These are phyloP conservation scores for Polyporus arcularius DNA, from an alignment of 768 basidiomycete genomes.

Conservation along the genomic window DNA sequence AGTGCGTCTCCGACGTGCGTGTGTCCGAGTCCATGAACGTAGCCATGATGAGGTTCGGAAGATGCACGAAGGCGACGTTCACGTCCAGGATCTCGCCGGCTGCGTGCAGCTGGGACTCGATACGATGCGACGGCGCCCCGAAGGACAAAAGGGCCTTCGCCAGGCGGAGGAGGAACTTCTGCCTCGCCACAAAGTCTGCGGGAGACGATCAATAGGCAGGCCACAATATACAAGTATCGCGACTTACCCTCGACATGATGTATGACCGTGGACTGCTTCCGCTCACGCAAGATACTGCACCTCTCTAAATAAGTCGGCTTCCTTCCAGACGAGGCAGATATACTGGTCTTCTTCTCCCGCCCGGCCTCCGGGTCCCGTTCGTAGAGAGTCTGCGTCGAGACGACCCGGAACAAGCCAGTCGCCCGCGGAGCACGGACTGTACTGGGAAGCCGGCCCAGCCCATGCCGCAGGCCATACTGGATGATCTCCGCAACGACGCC, in stretches of 20 bases:
- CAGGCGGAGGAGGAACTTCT: slow-evolving; percentile 80
- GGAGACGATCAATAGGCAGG: neutral
- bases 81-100: slow-evolving; percentile 79
- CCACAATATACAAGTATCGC: neutral
- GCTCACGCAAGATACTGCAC: slow-evolving; percentile 12
- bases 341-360: neutral
- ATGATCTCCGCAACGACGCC: slow-evolving; percentile 15
- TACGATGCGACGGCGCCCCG: slow-evolving; percentile 92
- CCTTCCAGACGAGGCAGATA: neutral
- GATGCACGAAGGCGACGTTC: slow-evolving; percentile 80
- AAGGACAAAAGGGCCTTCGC: slow-evolving; percentile 89
- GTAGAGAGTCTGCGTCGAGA: slow-evolving; percentile 5
- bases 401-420: neutral
- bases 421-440: slow-evolving; percentile 4
- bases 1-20: slow-evolving; percentile 76
- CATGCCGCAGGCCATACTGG: slow-evolving; percentile 7
- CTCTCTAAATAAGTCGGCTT: slow-evolving; percentile 15
- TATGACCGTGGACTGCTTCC: slow-evolving; percentile 20
- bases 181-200: slow-evolving; percentile 19
- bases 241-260: slow-evolving; percentile 27
- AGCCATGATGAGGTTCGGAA: slow-evolving; percentile 77
- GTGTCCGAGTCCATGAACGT: slow-evolving; percentile 79
- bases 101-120: slow-evolving; percentile 83
- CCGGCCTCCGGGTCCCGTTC: neutral
- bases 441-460: neutral